Conservation (phyloP, 2,329 filamentous ascomycete species). For the Fusarium fracticaudum region DNA sequence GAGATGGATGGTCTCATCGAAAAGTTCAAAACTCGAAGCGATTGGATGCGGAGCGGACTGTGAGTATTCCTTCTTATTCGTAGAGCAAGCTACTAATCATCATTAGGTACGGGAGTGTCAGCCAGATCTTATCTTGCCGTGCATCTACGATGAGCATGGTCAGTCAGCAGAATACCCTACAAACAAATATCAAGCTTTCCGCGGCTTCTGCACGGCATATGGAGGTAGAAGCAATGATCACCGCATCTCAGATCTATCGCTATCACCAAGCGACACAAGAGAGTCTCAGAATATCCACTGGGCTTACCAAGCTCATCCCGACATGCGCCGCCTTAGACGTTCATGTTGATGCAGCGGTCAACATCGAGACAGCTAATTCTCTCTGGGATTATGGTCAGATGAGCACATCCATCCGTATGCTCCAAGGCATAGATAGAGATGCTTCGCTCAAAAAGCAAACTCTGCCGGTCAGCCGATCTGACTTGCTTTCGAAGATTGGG, state of each 20-base stretch:
- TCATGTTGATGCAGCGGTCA: slow-evolving; percentile 78
- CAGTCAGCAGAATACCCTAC: slow-evolving; percentile 73
- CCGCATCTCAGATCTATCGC: slow-evolving; percentile 78
- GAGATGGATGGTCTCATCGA: slow-evolving; percentile 71
- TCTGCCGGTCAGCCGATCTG: slow-evolving; percentile 76
- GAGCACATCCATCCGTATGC: slow-evolving; percentile 86
- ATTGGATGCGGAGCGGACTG: slow-evolving; percentile 87
- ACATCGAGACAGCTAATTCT: slow-evolving; percentile 86
- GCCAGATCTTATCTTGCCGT: slow-evolving; percentile 82
- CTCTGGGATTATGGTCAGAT: slow-evolving; percentile 96
- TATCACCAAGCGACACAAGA: slow-evolving; percentile 86
- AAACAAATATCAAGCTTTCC: slow-evolving; percentile 68
- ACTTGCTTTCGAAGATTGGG: slow-evolving; percentile 86
- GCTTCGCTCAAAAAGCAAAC: slow-evolving; percentile 73
- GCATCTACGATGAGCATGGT: slow-evolving; percentile 85
- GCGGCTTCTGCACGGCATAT: slow-evolving; percentile 72
- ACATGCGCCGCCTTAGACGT: slow-evolving; percentile 77
- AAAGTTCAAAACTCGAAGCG: slow-evolving; percentile 71
- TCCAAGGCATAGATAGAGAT: slow-evolving; percentile 74
- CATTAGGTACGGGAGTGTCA: slow-evolving; percentile 77
- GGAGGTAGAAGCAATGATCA: slow-evolving; percentile 80
- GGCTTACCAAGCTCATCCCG: slow-evolving; percentile 79
- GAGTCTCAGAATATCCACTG: slow-evolving; percentile 84
- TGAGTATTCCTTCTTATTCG: slow-evolving; percentile 53
- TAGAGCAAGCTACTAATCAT: slow-evolving; percentile 13